A percentile compares a stretch with the other conserved stretches of the same genome.
Conservation (phyloP, 177 flowering plant species). For the Vitis hybrid region DNA sequence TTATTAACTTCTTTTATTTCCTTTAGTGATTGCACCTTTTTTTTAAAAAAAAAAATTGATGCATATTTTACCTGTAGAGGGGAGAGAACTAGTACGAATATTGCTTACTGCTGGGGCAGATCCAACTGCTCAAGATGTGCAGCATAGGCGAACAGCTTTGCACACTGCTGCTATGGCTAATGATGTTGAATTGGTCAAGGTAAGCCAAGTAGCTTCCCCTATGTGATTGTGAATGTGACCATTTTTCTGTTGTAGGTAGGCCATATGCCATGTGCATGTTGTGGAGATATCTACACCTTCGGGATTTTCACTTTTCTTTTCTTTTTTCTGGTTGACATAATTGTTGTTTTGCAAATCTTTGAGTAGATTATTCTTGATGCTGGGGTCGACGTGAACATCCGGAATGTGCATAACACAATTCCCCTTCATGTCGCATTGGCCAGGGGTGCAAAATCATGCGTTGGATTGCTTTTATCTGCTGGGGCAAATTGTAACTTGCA, state of each 20-base stretch:
- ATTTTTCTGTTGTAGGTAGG: background rate
- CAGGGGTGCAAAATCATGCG: conserved; percentile 92
- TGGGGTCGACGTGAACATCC: conserved; percentile 90
- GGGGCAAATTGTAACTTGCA: conserved; percentile 91
- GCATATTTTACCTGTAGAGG: conserved; percentile 46
- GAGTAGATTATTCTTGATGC: conserved; percentile 83
- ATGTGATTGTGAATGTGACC: background rate
- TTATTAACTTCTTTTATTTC: conserved; percentile 5
- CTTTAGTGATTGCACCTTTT: background rate
- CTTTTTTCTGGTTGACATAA: background rate
- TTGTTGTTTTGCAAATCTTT: conserved; percentile 10
- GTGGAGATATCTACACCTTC: background rate
- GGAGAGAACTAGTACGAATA: conserved; percentile 78
- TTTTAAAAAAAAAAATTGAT: background rate
- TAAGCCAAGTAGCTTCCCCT: conserved; percentile 15
- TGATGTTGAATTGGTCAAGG: conserved; percentile 90
- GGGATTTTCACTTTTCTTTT: background rate
- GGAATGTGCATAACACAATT: conserved; percentile 74
- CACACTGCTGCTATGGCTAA: conserved; percentile 96
- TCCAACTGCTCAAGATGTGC: conserved; percentile 80
- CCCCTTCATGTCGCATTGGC: conserved; percentile 99
- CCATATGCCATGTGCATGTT: background rate
- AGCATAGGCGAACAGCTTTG: conserved; percentile 80
- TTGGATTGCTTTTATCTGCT: conserved; percentile 79
- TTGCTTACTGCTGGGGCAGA: conserved; percentile 96